Percentiles rank a stretch among this genome's conserved stretches.
phyloP scores from a whole-genome alignment of 2,329 filamentous ascomycete species.

The Claviceps africana region DNA sequence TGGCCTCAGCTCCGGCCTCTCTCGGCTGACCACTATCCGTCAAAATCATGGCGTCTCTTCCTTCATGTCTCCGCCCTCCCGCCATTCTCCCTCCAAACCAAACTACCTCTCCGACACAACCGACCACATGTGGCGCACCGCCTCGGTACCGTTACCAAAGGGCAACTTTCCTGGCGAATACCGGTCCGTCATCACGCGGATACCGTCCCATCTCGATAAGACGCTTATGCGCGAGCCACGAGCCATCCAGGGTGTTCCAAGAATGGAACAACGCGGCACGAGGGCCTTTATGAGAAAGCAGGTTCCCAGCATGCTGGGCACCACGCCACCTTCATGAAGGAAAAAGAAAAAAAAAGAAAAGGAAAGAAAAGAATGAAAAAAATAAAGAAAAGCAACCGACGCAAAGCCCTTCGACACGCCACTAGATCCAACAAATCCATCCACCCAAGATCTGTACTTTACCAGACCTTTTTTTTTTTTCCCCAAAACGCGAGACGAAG shows the following conservation, averaged over 20 bases:
- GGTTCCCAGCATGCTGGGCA: slow-evolving; percentile 35
- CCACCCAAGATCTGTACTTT: too few species aligned
- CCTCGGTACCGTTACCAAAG: slow-evolving; percentile 44
- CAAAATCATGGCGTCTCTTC: slow-evolving; percentile 35
- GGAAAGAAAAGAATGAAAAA: not conserved
- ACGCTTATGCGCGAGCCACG: slow-evolving; percentile 84
- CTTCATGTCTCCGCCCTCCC: slow-evolving; percentile 22
- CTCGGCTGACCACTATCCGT: slow-evolving; percentile 45
- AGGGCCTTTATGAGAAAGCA: slow-evolving; percentile 41
- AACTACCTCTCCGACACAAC: slow-evolving; percentile 57
- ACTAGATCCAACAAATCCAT: too few species aligned
- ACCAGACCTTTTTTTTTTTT: too few species aligned
- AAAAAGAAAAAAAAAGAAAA: not conserved
- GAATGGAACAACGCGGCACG: slow-evolving; percentile 37
- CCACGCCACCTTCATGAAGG: slow-evolving; percentile 24
- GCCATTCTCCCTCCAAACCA: slow-evolving; percentile 21
- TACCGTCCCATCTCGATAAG: slow-evolving; percentile 73
- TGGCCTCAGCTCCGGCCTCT: slow-evolving; percentile 50
- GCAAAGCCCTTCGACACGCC: too few species aligned
- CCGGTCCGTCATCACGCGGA: slow-evolving; percentile 43
- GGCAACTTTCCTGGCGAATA: slow-evolving; percentile 51
- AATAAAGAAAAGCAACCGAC: not conserved
- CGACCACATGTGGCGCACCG: slow-evolving; percentile 68
- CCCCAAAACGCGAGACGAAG: too few species aligned
- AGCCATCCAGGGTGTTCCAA: slow-evolving; percentile 75